Evolutionary conservation across 805 yeast genomes (phyloP).

Genomic region (Saturnispora zaruensis): DNA sequence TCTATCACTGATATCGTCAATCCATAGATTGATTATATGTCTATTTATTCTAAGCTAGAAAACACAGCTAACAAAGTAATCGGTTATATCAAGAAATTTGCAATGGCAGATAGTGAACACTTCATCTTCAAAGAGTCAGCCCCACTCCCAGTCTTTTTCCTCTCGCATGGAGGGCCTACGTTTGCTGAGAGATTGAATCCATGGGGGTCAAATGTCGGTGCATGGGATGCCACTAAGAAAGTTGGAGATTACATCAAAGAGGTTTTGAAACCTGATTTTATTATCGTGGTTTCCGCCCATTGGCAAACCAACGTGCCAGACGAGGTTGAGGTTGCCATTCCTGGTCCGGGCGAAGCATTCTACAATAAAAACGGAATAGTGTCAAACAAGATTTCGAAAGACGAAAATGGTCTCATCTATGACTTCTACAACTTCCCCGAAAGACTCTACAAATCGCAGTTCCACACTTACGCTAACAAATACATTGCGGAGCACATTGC

Average conservation of each 20-base stretch:
- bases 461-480: conserved; percentile 41
- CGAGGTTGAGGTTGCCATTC: conserved; percentile 42
- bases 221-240: conserved; percentile 41
- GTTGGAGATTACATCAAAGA: conserved; percentile 46
- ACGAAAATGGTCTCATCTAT: conserved; percentile 53
- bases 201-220: conserved; percentile 48
- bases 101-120: conserved; percentile 15
- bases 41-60: conserved; percentile 11
- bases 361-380: conserved; percentile 13
- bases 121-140: conserved; percentile 16
- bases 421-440: conserved; percentile 71
- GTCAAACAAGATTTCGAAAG: conserved; percentile 17
- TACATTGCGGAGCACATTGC: conserved; percentile 38
- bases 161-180: conserved; percentile 83
- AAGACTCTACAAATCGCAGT: conserved; percentile 53
- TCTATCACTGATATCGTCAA: too few species aligned
- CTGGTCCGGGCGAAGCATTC: conserved; percentile 22
- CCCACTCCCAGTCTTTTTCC: conserved; percentile 49
- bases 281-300: conserved; percentile 67
- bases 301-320: conserved; percentile 48
- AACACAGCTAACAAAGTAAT: conserved; percentile 6
- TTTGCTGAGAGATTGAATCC: conserved; percentile 50
- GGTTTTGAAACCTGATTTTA: conserved; percentile 51
- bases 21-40: conserved; percentile 13
- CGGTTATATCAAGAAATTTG: conserved; percentile 9